These are phyloP conservation scores for Rhizopus stolonifer DNA, from an alignment of 371 early-diverging fungal species.

Conservation along the genomic window DNA sequence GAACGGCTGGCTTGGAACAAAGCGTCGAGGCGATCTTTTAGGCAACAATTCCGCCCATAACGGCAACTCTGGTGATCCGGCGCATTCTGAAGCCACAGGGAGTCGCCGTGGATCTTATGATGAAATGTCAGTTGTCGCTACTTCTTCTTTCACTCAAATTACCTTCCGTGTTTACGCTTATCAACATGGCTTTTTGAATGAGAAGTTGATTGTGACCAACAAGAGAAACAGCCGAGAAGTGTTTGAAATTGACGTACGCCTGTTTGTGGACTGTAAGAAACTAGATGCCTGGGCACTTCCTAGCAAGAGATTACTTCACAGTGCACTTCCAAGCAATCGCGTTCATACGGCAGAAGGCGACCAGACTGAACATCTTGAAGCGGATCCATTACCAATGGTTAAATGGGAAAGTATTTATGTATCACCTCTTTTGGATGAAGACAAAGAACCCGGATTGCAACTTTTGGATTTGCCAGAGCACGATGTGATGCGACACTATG, in stretches of 20 bases:
- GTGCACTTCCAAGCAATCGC: constrained; percentile 1
- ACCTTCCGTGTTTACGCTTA: constrained; percentile 60
- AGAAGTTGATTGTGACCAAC: constrained; percentile 66
- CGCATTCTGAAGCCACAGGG: neutral
- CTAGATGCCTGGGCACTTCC: constrained; percentile 34
- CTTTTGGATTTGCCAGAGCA: constrained; percentile 35
- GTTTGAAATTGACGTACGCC: constrained; percentile 63
- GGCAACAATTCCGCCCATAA: neutral
- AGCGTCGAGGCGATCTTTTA: constrained; percentile 18
- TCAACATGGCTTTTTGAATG: constrained; percentile 62
- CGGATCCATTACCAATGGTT: constrained; percentile 41
- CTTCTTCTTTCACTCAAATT: constrained; percentile 51
- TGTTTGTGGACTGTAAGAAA: constrained; percentile 63
- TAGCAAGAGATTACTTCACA: constrained; percentile 22
- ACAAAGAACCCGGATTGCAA: constrained; percentile 19
- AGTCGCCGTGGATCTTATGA: constrained; percentile 20
- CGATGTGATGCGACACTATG: constrained; percentile 34
- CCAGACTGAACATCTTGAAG: constrained; percentile 43
- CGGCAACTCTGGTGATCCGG: neutral
- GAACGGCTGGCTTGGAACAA: constrained; percentile 53
- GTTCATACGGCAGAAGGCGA: constrained; percentile 8
- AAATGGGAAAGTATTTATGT: constrained; percentile 63
- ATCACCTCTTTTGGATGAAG: constrained; percentile 22
- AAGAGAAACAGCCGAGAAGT: constrained; percentile 68
- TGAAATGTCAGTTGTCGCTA: constrained; percentile 11